Percentiles rank a stretch among this genome's conserved stretches.
Evolutionary conservation across 805 yeast genomes (phyloP).

Genomic region (Debaryomyces castellii): DNA sequence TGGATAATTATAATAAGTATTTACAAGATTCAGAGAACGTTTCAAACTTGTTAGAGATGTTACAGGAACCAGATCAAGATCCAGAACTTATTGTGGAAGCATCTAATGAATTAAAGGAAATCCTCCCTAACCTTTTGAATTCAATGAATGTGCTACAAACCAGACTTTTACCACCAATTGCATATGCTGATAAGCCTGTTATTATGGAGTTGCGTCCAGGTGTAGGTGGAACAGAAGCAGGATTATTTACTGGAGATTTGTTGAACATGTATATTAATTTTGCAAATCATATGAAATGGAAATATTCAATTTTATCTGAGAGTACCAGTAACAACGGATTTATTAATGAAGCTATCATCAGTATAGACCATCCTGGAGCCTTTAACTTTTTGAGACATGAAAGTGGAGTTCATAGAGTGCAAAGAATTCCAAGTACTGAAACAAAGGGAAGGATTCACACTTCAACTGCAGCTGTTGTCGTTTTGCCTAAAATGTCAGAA

Average conservation of each 20-base stretch:
- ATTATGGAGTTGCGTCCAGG: constrained; percentile 90
- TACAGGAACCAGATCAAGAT: constrained; percentile 31
- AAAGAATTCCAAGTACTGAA: constrained; percentile 90
- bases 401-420: constrained; percentile 96
- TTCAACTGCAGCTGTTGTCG: constrained; percentile 93
- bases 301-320: constrained; percentile 55
- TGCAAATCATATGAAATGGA: constrained; percentile 69
- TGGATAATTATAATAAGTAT: constrained; percentile 32
- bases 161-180: constrained; percentile 71
- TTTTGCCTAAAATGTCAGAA: constrained; percentile 75
- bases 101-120: constrained; percentile 49
- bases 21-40: constrained; percentile 23
- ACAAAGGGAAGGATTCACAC: constrained; percentile 93
- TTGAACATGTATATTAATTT: constrained; percentile 78
- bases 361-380: constrained; percentile 72
- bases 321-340: constrained; percentile 57
- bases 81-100: constrained; percentile 57
- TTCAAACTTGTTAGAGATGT: constrained; percentile 23
- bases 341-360: constrained; percentile 74
- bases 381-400: constrained; percentile 75
- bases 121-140: constrained; percentile 44
- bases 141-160: constrained; percentile 49
- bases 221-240: constrained; percentile 93
- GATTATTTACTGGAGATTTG: constrained; percentile 78
- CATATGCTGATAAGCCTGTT: constrained; percentile 73